Base-by-base conservation (phyloP, 345 rosid genomes). In the Sisymbrium altissimum region DNA sequence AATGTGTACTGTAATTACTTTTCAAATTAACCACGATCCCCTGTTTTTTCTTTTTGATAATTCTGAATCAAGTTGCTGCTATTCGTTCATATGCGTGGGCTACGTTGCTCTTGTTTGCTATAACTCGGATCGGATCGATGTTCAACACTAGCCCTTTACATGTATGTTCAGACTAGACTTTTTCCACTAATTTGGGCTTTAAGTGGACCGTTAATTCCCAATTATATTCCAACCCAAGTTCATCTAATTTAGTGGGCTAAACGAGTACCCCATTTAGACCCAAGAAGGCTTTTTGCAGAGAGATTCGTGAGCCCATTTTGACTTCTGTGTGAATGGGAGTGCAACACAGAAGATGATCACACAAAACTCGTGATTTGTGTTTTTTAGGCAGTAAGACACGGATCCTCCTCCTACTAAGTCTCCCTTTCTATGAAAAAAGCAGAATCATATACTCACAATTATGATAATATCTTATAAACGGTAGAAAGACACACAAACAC, bases 361-460 rank as follows among this genome's bases (percentile, higher is more conserved):
- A 56, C 40, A 32, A 35, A 52, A 29, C 76, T 52, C 17, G 76
- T 72, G 69, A 39, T 50, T 38, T 61, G 13, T 72, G 39, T 15
- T 12, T 33, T 19, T 36, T 36, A 41, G 66, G 65, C 15, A 36
- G 50, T 27, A 19, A 59, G 62, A 72, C 43, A 30, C 27, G 44
- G 62, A 29, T 52, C 36, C 54, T n/a, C n/a, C n/a, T 50, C 27
- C 44, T 5, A 27, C 44, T 32, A 41, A 27, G 50, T 7, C 6
- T 35, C 21, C 7, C 25, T 55, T 41, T 27, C 13, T 58, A 41
- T 43, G 56, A 32, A 32, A 30, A 41, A 55, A 69, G 9, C 57
- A 58, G 23, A 70, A 45, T 68, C 72, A 11, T 68, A 21, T 29
- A 30, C 58, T 27, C 6, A 25, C 57, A 25, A 30, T n/a, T 30